Base-by-base conservation (phyloP, 352 stramenopile species). In the Phytophthora cryptogea region DNA sequence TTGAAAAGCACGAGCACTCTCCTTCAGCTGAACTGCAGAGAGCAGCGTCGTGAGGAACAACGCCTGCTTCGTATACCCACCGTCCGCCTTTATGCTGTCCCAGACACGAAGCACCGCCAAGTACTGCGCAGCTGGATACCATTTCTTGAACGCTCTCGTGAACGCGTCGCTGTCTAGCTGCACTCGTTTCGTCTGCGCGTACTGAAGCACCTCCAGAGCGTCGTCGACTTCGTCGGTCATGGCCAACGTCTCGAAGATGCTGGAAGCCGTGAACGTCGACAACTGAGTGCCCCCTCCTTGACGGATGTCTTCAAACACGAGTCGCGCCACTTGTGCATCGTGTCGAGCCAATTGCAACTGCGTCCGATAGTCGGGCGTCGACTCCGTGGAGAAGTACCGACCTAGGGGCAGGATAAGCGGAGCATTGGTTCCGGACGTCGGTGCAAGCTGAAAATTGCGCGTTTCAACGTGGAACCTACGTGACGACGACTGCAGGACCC, bases 241-340 rank as follows among this genome's bases (percentile, higher is more conserved):
- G 4, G 31, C 31, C 11, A 59, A 35, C 4, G 50, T 52, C n/a
- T 41, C 10, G 28, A 54, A 54, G 11, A 54, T n/a, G 10, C 9
- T 40, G 4, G 41, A 45, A 23, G 43, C 13, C 3, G 32, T 41
- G 17, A n/a, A 26, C 16, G 16, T 23, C 8, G 41, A 45, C 40
- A 59, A 16, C 8, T 33, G 23, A 13, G 4, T 5, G 31, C 41
- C 51, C 1, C 31, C 51, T 16, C 17, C 20, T 37, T 39, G 2
- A 27, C 23, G 28, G 9, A 51, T 17, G 30, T 51, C 17, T 51
- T 46, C 30, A 23, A 59, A 44, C 13, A 59, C 31, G 8, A 33
- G 9, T 36, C 28, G 16, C 26, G 30, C 51, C 17, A 51, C 0
- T n/a, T 51, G 16, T 1, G 40, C 39, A 23, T 49, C 51, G 14